A percentile compares a stretch with the other conserved stretches of the same genome.
Conservation (phyloP, 2,329 filamentous ascomycete genomes). For the Coccinonectria pachysandricola region DNA sequence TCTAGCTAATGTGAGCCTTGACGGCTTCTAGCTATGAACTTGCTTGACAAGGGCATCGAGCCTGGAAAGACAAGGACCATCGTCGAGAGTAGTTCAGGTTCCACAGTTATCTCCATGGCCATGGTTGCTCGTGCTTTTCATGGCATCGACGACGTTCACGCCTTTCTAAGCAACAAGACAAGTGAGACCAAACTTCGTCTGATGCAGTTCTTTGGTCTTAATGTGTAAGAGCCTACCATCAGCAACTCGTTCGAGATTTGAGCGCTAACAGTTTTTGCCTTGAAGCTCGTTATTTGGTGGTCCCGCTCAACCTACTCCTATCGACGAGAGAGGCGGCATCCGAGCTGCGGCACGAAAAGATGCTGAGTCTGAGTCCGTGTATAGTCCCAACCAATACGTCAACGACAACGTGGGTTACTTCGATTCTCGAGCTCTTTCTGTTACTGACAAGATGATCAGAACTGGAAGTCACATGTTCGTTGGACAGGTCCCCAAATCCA, state of each 20-base stretch:
- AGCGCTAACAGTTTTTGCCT: constrained; percentile 2
- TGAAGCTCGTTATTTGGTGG: constrained; percentile 22
- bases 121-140: constrained; percentile 24
- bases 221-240: constrained; percentile 16
- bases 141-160: constrained; percentile 29
- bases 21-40: constrained; percentile 26
- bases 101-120: constrained; percentile 49
- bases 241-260: no score
- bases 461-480: constrained; percentile 43
- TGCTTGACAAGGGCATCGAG: constrained; percentile 35
- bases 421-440: fast-evolving
- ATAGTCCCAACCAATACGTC: constrained; percentile 25
- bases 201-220: constrained; percentile 25
- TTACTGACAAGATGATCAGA: constrained; percentile 19
- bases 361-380: constrained; percentile 18
- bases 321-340: constrained; percentile 24
- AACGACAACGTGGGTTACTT: constrained; percentile 19
- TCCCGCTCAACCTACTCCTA: constrained; percentile 23
- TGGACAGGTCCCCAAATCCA: constrained; percentile 52
- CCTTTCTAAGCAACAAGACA: constrained; percentile 41
- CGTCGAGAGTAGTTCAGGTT: constrained; percentile 51
- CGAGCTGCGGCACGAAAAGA: constrained; percentile 20
- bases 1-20: constrained; percentile 7
- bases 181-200: constrained; percentile 21
- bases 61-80: constrained; percentile 39